These are phyloP conservation scores for Agaricales sp. DNA, from an alignment of 1,284 basidiomycete species.

Conservation along the genomic window DNA sequence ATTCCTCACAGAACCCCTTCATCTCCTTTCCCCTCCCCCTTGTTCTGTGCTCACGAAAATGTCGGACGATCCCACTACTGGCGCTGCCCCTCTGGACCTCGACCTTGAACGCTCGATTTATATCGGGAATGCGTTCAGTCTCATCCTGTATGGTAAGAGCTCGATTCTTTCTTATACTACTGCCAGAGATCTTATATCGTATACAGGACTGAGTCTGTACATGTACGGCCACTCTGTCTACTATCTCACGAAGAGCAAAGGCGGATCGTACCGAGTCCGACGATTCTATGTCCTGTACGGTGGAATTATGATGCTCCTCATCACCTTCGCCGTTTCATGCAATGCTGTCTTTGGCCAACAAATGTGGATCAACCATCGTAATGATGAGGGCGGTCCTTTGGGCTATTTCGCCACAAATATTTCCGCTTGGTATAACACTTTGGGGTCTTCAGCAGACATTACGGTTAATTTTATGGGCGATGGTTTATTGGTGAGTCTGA, in stretches of 20 bases:
- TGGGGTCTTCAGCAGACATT: conserved; percentile 17
- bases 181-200: neutral
- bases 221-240: neutral
- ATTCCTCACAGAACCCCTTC: neutral
- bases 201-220: conserved; percentile 1
- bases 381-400: conserved; percentile 17
- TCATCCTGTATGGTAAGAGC: neutral
- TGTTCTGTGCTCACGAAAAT: neutral
- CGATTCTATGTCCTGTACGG: conserved; percentile 16
- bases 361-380: conserved; percentile 19
- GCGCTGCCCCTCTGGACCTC: neutral
- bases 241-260: neutral
- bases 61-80: neutral
- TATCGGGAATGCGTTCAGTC: conserved; percentile 1
- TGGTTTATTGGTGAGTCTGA: conserved; percentile 16
- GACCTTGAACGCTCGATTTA: conserved; percentile 1
- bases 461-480: conserved; percentile 18
- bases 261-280: neutral
- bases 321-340: conserved; percentile 15
- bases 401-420: conserved; percentile 13
- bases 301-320: conserved; percentile 13
- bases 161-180: neutral
- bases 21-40: neutral
- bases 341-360: conserved; percentile 16
- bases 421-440: conserved; percentile 17